phyloP scores from a whole-genome alignment of 2,329 filamentous ascomycete genomes.

The Alternaria sp. region DNA sequence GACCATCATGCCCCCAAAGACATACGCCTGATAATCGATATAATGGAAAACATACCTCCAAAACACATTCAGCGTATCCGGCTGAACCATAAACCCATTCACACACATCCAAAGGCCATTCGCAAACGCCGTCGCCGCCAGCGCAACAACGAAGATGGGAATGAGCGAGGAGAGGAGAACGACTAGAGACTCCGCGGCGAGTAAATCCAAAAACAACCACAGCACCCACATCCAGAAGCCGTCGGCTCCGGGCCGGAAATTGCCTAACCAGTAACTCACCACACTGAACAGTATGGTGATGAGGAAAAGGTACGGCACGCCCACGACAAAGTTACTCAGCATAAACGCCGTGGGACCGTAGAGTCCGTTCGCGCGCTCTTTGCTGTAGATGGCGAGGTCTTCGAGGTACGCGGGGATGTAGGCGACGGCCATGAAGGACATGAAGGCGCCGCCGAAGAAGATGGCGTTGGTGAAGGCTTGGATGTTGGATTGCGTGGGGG shows the following conservation, averaged over 20 bases:
- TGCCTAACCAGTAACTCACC: conserved; percentile 79
- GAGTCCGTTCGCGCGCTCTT: conserved; percentile 82
- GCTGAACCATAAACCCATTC: conserved; percentile 79
- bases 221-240: conserved; percentile 81
- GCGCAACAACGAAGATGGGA: conserved; percentile 78
- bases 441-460: conserved; percentile 60
- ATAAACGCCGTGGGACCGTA: conserved; percentile 77
- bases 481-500: conserved; percentile 72
- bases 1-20: conserved; percentile 93
- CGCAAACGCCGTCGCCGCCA: conserved; percentile 81
- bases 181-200: conserved; percentile 82
- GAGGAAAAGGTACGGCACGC: conserved; percentile 79
- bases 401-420: conserved; percentile 87
- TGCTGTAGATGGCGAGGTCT: conserved; percentile 73
- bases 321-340: conserved; percentile 80
- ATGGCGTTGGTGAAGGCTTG: conserved; percentile 84
- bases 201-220: conserved; percentile 84
- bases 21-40: conserved; percentile 85
- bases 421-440: conserved; percentile 67
- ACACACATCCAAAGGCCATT: conserved; percentile 93
- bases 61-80: conserved; percentile 76
- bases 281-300: conserved; percentile 78
- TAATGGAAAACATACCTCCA: conserved; percentile 89
- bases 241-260: conserved; percentile 69
- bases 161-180: conserved; percentile 76